Percentiles rank a stretch among this genome's conserved stretches.
phyloP scores from a whole-genome alignment of 192 early-diverging fungal species.

The Spinellus fusiger region DNA sequence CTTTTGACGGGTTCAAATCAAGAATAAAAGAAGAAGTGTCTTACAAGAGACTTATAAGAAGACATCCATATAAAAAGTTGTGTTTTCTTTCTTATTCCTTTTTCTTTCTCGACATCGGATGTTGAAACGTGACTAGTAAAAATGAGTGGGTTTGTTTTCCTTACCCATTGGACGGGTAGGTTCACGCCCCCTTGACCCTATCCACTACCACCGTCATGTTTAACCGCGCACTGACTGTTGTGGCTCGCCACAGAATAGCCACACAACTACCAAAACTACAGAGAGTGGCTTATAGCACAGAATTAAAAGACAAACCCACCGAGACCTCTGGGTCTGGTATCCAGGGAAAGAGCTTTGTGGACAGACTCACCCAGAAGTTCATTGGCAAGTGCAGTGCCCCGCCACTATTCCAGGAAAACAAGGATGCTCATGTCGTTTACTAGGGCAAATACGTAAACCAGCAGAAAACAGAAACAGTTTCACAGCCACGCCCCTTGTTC shows the following conservation, averaged over 20 bases:
- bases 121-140: neutral
- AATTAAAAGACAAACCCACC: neutral
- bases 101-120: too few relatives aligned
- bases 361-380: neutral
- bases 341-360: neutral
- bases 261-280: too few relatives aligned
- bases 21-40: too few relatives aligned
- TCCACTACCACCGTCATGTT: neutral
- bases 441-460: neutral
- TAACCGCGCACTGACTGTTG: neutral
- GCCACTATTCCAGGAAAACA: too few relatives aligned
- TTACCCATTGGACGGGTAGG: too few relatives aligned
- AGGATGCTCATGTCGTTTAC: neutral
- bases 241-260: neutral
- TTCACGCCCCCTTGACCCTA: neutral
- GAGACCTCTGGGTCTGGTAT: neutral
- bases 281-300: too few relatives aligned
- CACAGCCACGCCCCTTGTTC: conserved; percentile 7
- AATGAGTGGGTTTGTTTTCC: neutral
- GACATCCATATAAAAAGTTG: too few relatives aligned
- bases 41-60: too few relatives aligned
- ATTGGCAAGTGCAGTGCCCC: too few relatives aligned
- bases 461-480: neutral
- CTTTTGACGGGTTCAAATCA: too few relatives aligned
- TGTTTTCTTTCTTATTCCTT: too few relatives aligned